Percentiles rank a stretch among this genome's conserved stretches.
Evolutionary conservation across 2,329 filamentous ascomycete species (phyloP).

Genomic region (Arthrobotrys iridis): DNA sequence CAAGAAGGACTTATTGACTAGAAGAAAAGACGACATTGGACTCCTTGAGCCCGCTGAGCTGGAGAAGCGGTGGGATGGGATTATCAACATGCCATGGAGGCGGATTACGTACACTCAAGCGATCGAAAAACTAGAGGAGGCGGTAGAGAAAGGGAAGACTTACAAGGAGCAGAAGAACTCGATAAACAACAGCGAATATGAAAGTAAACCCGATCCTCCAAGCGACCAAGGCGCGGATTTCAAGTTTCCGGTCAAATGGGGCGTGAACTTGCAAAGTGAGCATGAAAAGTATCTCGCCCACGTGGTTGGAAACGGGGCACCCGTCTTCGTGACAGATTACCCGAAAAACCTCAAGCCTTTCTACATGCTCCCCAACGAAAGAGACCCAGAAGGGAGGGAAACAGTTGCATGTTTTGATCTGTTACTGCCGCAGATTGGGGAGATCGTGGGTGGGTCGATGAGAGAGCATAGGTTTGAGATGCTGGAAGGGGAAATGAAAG

Average conservation of each 20-base stretch:
- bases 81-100: conserved; percentile 73
- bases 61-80: conserved; percentile 75
- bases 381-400: conserved; percentile 53
- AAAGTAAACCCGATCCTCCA: conserved; percentile 43
- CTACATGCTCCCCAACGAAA: conserved; percentile 75
- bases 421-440: conserved; percentile 83
- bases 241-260: conserved; percentile 75
- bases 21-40: conserved; percentile 66
- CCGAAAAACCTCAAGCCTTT: conserved; percentile 91
- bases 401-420: conserved; percentile 93
- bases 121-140: conserved; percentile 73
- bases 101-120: conserved; percentile 85
- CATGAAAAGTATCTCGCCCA: conserved; percentile 89
- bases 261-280: conserved; percentile 81
- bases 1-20: conserved; percentile 61
- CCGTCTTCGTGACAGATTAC: conserved; percentile 93
- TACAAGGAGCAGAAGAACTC: neutral
- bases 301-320: conserved; percentile 69
- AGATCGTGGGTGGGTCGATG: conserved; percentile 87
- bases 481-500: conserved; percentile 65
- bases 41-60: conserved; percentile 62
- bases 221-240: conserved; percentile 65
- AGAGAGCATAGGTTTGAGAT: conserved; percentile 80
- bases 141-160: conserved; percentile 64
- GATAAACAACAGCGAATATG: neutral